Evolutionary conservation across 352 stramenopile genomes (phyloP).

Genomic region (Globisporangium barbulae): DNA sequence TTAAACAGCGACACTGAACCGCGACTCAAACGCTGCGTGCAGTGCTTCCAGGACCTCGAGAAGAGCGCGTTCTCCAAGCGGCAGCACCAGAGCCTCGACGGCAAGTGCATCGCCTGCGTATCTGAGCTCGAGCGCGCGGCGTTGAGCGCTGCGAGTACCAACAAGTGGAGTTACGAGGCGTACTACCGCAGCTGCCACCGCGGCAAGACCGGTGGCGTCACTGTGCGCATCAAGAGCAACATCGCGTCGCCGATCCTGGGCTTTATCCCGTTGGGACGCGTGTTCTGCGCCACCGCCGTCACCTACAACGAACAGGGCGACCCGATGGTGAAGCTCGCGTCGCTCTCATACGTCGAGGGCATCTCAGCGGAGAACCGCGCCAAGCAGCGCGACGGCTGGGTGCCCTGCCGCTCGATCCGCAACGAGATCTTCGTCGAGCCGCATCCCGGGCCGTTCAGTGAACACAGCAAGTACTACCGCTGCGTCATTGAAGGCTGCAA

Average conservation of each 20-base stretch:
- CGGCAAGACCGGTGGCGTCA: constrained; percentile 60
- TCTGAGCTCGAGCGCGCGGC: constrained; percentile 40
- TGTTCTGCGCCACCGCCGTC: constrained; percentile 51
- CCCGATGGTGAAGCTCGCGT: constrained; percentile 65
- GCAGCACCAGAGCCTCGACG: constrained; percentile 53
- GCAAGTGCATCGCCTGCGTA: constrained; percentile 63
- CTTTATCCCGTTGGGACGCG: constrained; percentile 55
- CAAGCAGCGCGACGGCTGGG: constrained; percentile 43
- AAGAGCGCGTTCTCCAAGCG: constrained; percentile 70
- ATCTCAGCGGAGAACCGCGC: constrained; percentile 17
- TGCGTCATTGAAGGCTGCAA: constrained; percentile 83
- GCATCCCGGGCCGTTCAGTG: constrained; percentile 44
- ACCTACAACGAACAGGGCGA: constrained; percentile 77
- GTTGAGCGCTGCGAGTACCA: constrained; percentile 23
- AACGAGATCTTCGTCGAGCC: constrained; percentile 71
- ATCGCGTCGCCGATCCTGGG: constrained; percentile 65
- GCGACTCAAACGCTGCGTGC: constrained; percentile 60
- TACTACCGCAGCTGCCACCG: constrained; percentile 72
- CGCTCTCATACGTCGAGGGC: constrained; percentile 33
- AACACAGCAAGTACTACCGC: constrained; percentile 35
- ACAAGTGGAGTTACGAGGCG: constrained; percentile 59
- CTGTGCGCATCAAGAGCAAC: constrained; percentile 62
- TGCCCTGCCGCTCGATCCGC: constrained; percentile 68
- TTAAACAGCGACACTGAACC: constrained; percentile 20
- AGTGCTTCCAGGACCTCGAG: constrained; percentile 70